Base-by-base conservation (phyloP, 768 basidiomycete genomes). In the Lyophyllum atratum region DNA sequence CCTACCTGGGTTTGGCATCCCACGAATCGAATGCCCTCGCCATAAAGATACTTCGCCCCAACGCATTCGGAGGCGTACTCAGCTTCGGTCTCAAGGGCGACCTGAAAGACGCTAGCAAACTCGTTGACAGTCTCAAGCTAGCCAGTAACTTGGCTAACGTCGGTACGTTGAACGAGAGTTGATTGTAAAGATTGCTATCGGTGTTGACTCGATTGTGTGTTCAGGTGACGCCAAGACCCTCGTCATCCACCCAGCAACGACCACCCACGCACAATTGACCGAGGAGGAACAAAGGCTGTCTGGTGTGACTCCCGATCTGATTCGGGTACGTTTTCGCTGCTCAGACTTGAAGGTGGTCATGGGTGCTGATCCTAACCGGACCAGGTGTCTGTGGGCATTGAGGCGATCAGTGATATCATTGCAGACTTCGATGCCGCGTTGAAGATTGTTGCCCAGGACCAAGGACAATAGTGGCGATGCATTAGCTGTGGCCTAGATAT, bases 11-110 rank as follows among this genome's bases (percentile, higher is more conserved):
- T 5, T 78, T 93, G 2, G 67, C 71, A 43, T 71, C 65, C 2
- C 93, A 95, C 68, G 69, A 77, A 1, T 86, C 84, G 37, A 77
- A 94, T 69, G 70, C 71, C 37, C 68, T 80, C 7, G 91, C 90
- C 3, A 74, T 79, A 64, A 73, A 78, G 57, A 73, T 85, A 24
- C 72, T 92, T 42, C 78, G 87, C 11, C 70, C 74, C 1, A 76
- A 80, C 52, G 72, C 75, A 2, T 93, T 76, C 54, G 89, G 92
- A 9, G 92, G 91, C 15, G 81, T 94, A 59, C 72, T 95, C 48
- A 89, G 80, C 70, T 93, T 95, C 62, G 93, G 92, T 4, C 70
- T 90, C 58, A 85, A 85, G 64, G 89, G 86, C n/a, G 78, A 80
- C 51, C 72, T 73, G 3, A 67, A 72, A 49, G 67, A 68, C 2